Percentiles rank a stretch among this genome's conserved stretches.
phyloP scores from a whole-genome alignment of 306 rosid genomes.

The Trifolium fragiferum region DNA sequence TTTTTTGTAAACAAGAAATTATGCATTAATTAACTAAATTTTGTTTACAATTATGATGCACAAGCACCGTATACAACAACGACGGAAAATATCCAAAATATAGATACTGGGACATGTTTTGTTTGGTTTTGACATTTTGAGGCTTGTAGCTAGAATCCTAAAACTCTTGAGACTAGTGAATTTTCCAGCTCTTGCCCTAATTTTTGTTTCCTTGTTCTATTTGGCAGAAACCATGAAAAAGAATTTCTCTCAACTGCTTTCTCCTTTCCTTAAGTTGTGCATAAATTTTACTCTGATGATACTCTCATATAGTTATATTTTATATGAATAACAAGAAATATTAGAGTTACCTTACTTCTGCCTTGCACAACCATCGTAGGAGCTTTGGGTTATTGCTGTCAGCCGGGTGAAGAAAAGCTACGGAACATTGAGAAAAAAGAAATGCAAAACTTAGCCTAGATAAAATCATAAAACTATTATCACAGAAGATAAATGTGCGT shows the following conservation, averaged over 20 bases:
- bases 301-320: not conserved
- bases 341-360: slow-evolving; percentile 74
- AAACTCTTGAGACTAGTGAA: no score
- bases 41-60: slow-evolving; percentile 14
- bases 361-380: slow-evolving; percentile 80
- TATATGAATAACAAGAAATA: not conserved
- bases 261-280: no score
- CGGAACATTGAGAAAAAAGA: not conserved
- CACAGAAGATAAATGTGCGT: no score
- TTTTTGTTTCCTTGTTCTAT: no score
- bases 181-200: no score
- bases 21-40: not conserved
- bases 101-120: no score
- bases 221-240: no score
- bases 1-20: no score
- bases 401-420: slow-evolving; percentile 90
- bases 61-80: not conserved
- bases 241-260: no score
- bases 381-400: slow-evolving; percentile 84
- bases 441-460: not conserved
- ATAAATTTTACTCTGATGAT: not conserved
- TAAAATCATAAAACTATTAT: not conserved
- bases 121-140: no score
- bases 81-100: no score
- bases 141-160: no score